A percentile compares a stretch with the other conserved stretches of the same genome.
phyloP scores from a whole-genome alignment of 495 filamentous ascomycete genomes.

The Opeltia flavorubescens region DNA sequence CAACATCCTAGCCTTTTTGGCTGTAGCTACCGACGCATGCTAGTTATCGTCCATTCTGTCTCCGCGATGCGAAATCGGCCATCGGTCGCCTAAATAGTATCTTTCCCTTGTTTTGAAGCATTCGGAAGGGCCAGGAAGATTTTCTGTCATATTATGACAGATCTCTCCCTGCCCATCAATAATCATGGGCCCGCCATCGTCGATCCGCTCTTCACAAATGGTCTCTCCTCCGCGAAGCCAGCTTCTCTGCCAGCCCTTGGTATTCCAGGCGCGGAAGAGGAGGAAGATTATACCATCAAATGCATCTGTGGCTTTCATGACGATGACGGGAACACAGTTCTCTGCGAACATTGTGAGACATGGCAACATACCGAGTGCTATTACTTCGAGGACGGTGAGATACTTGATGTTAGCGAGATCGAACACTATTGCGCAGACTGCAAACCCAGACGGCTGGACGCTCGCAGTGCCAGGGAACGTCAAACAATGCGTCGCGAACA shows the following conservation, averaged over 20 bases:
- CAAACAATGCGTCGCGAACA: slow-evolving; percentile 48
- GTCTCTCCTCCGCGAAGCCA: slow-evolving; percentile 39
- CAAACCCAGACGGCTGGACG: slow-evolving; percentile 57
- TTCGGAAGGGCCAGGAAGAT: slow-evolving; percentile 27
- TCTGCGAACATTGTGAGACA: slow-evolving; percentile 87
- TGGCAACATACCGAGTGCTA: slow-evolving; percentile 99
- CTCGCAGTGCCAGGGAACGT: slow-evolving; percentile 51
- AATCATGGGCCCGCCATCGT: slow-evolving; percentile 50
- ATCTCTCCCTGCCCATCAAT: slow-evolving; percentile 47
- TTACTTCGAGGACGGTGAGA: slow-evolving; percentile 45
- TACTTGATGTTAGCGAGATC: slow-evolving; percentile 54
- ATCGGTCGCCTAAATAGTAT: background rate
- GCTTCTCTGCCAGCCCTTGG: slow-evolving; percentile 26
- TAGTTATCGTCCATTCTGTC: too few relatives aligned
- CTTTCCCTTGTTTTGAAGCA: background rate
- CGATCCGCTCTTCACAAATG: slow-evolving; percentile 46
- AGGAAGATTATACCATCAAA: slow-evolving; percentile 92
- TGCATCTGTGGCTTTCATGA: slow-evolving; percentile 87
- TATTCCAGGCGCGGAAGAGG: slow-evolving; percentile 46
- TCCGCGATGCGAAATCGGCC: background rate
- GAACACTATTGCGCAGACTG: slow-evolving; percentile 79
- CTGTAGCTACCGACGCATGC: too few relatives aligned
- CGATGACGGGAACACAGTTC: slow-evolving; percentile 95
- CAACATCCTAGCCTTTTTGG: too few relatives aligned
- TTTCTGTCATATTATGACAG: slow-evolving; percentile 87